A percentile compares a stretch with the other conserved stretches of the same genome.
phyloP scores from a whole-genome alignment of 2,329 filamentous ascomycete species.

The Lojkania enalia region DNA sequence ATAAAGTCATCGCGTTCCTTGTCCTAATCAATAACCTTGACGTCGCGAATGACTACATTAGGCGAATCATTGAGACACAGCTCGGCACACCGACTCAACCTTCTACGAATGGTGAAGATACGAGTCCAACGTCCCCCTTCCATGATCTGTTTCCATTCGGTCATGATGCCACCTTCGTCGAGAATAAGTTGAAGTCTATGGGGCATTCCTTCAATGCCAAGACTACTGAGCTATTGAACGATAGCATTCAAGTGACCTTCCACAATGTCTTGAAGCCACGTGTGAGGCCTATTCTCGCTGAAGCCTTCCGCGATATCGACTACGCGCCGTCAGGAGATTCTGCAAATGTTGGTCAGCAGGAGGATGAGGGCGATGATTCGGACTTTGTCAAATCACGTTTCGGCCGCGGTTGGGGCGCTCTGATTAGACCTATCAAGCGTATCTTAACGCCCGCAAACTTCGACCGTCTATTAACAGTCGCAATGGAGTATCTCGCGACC shows the following conservation, averaged over 20 bases:
- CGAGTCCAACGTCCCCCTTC: constrained; percentile 45
- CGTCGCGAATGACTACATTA: constrained; percentile 86
- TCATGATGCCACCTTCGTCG: constrained; percentile 71
- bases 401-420: constrained; percentile 79
- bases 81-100: constrained; percentile 46
- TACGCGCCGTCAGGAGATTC: constrained; percentile 68
- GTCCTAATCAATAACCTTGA: constrained; percentile 96
- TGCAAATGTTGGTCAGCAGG: constrained; percentile 45
- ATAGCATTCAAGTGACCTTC: constrained; percentile 84
- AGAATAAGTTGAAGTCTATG: constrained; percentile 68
- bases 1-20: constrained; percentile 85
- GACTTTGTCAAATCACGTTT: constrained; percentile 79
- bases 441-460: constrained; percentile 80
- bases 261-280: constrained; percentile 84
- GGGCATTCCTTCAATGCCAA: constrained; percentile 75
- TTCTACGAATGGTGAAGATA: constrained; percentile 48
- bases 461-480: constrained; percentile 72
- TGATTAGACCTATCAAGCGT: constrained; percentile 82
- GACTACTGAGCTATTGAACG: constrained; percentile 76
- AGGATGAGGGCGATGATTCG: constrained; percentile 51
- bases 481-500: constrained; percentile 73
- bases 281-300: constrained; percentile 79
- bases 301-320: constrained; percentile 89
- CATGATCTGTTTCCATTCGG: constrained; percentile 76
- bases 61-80: constrained; percentile 76